Base-by-base conservation (phyloP, 306 rosid genomes). In the Gleditsia sinensis region DNA sequence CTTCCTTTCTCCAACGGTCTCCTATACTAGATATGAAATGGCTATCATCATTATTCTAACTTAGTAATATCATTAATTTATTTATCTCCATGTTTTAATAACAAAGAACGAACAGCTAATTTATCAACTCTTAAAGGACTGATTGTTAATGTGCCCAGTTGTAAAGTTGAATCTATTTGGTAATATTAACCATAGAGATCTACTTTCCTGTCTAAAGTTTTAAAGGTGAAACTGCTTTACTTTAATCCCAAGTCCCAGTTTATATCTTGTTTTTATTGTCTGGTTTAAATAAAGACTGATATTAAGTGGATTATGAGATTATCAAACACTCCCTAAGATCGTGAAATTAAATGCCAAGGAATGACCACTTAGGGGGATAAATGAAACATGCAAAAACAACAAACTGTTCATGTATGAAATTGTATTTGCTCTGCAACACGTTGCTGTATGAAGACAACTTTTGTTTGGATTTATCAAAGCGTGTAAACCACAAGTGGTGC, bases 381-480 rank as follows among this genome's bases (percentile, higher is more conserved):
- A 54, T 75, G 6, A 40, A 46, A 42, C 39, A 34, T 23, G 37
- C 32, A 33, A 20, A 51, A 60, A 57, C 19, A 28, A 24, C 12
- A 14, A 57, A 28, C 48, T 36, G 13, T n/a, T 49, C 9, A 33
- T 56, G 64, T 56, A 69, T 40, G 76, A 55, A 62, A 39, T 19
- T 58, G 78, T 54, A 19, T 60, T 23, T 40, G n/a, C 64, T 42
- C 33, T 36, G 58, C 13, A 51, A 77, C 80, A 63, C 56, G 0
- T 58, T 65, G 54, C 37, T 40, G 25, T 70, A 72, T 19, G 55
- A 69, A 45, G 32, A 56, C 19, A 58, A 56, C 8, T 57, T 55
- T 56, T 77, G 71, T 64, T 28, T 25, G 82, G 81, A 61, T 69
- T 39, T 57, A 46, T 69, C 65, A 46, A 61, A 54, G 61, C 14